These are phyloP conservation scores for Tylopilus vinaceipallidus DNA, from an alignment of 768 basidiomycete species.

Conservation along the genomic window DNA sequence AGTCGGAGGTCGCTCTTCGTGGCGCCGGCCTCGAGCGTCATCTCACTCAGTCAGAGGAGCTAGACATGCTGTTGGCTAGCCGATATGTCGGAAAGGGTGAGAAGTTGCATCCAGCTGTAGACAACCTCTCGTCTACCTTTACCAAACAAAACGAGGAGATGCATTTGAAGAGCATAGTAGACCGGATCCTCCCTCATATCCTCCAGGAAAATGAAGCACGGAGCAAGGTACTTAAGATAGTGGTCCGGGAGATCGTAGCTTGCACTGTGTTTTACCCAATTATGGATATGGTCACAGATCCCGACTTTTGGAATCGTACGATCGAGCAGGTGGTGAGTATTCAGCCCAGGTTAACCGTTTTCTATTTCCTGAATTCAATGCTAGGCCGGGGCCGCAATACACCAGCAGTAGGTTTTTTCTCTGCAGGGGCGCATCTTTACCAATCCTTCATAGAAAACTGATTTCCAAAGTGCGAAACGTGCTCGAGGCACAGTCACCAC, in stretches of 20 bases:
- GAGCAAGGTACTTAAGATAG: conserved; percentile 69
- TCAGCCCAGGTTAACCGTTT: conserved; percentile 1
- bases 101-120: conserved; percentile 81
- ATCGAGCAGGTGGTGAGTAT: conserved; percentile 86
- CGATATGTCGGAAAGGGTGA: conserved; percentile 67
- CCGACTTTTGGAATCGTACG: conserved; percentile 94
- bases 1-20: conserved; percentile 83
- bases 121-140: conserved; percentile 84
- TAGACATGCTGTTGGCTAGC: conserved; percentile 82
- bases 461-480: conserved; percentile 86
- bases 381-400: conserved; percentile 67
- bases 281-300: conserved; percentile 91
- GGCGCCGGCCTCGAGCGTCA: conserved; percentile 80
- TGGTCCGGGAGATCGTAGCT: conserved; percentile 78
- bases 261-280: conserved; percentile 83
- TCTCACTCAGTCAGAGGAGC: conserved; percentile 85
- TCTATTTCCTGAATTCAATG: conserved; percentile 7
- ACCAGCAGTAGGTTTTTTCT: conserved; percentile 51
- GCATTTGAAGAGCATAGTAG: conserved; percentile 73
- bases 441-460: conserved; percentile 53
- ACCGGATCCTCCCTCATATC: conserved; percentile 65
- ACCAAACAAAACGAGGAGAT: conserved; percentile 88
- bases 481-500: conserved; percentile 74
- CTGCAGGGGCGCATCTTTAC: conserved; percentile 8
- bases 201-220: conserved; percentile 73